Evolutionary conservation across 768 basidiomycete genomes (phyloP), one percentile per base, ranked within the genome.

Genomic region (Trametes villosa): DNA sequence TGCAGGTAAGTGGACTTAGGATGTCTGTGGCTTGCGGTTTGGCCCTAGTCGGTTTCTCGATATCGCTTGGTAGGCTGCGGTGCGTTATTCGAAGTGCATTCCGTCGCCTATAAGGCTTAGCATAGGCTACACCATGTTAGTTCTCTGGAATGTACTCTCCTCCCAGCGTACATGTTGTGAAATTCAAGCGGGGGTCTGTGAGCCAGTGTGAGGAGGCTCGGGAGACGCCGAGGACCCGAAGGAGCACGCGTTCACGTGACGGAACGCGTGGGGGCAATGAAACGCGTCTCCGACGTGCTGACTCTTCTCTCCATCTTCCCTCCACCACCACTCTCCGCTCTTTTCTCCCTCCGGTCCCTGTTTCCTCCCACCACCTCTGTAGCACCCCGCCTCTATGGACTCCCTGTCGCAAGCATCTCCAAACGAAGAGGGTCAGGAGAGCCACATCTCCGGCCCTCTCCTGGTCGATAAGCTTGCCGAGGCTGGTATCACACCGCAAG

Each of bases 381-480:
- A 50, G 3, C 22, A 3, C 2, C 17, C 42, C 17, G 31, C 52
- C 4, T 22, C 22, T 26, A 88, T 87, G 85, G 86, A 89, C 6
- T 82, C 89, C 72, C 73, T 76, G 56, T 79, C 80, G 2, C 80
- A 83, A 73, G 72, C 63, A 40, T 78, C 81, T 22, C 83, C 86
- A 66, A 72, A 70, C 11, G 73, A 72, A 78, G 79, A 77, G 48
- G 86, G 84, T 38, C 77, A 74, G 20, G 81, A 83, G 1, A 78
- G 78, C 57, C 79, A 84, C 55, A 79, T 87, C 57, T 83, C 87
- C 18, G 95, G 92, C 3, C 95, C 95, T 57, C 79, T 96, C 60
- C 87, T 95, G 48, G 87, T 97, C 57, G 78, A 78, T 68, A 97
- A 96, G 73, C 80, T 87, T 33, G 83, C 95, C 77, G 95, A 96